These are phyloP conservation scores for Rhizodiscina lignyota DNA, from an alignment of 495 filamentous ascomycete genomes.

Conservation along the genomic window DNA sequence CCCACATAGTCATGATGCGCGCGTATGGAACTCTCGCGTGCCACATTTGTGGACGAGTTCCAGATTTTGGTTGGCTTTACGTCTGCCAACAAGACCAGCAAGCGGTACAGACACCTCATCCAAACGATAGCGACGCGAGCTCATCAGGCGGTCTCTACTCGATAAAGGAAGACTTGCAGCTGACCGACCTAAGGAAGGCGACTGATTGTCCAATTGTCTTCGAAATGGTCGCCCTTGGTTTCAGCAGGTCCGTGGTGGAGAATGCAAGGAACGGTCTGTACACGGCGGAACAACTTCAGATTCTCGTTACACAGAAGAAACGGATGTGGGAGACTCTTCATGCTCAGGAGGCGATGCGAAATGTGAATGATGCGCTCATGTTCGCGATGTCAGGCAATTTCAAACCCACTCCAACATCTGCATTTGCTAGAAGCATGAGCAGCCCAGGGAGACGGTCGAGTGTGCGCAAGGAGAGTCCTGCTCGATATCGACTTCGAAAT, in stretches of 20 bases:
- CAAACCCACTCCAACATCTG: too few species aligned
- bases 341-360: too few species aligned
- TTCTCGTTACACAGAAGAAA: slow-evolving; percentile 11
- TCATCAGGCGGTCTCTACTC: not conserved
- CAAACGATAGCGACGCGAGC: not conserved
- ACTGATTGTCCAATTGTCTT: not conserved
- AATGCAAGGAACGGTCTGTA: slow-evolving; percentile 8
- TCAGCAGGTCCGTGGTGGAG: slow-evolving; percentile 9
- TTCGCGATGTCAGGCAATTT: too few species aligned
- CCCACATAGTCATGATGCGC: slow-evolving; percentile 41
- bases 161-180: not conserved
- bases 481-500: too few species aligned
- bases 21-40: slow-evolving; percentile 33
- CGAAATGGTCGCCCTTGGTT: slow-evolving; percentile 6
- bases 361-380: too few species aligned
- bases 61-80: slow-evolving; percentile 48
- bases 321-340: slow-evolving; percentile 8
- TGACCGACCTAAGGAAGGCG: not conserved
- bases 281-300: slow-evolving; percentile 12
- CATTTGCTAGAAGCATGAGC: too few species aligned
- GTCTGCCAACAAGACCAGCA: slow-evolving; percentile 39
- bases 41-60: slow-evolving; percentile 27
- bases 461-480: too few species aligned
- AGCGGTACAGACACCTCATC: not conserved
- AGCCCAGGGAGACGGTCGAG: too few species aligned